Conservation (phyloP, 2,329 filamentous ascomycete genomes). For the Metarhizium rileyi region DNA sequence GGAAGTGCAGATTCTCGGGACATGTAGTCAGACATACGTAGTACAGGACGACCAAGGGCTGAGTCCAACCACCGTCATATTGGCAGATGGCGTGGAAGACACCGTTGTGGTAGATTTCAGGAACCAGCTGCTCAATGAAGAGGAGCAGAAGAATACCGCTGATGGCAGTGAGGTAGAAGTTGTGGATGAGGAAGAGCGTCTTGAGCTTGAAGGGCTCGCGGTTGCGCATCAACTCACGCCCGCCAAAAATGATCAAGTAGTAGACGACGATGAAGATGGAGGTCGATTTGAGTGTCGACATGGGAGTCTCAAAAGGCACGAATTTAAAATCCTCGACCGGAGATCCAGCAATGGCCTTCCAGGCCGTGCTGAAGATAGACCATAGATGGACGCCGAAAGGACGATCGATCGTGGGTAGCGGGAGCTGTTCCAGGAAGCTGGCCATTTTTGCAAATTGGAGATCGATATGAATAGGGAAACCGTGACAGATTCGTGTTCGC, state of each 20-base stretch:
- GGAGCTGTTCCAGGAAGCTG: slow-evolving; percentile 44
- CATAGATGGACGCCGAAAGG: slow-evolving; percentile 88
- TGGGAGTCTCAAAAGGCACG: slow-evolving; percentile 67
- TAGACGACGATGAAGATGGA: slow-evolving; percentile 74
- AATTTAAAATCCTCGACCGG: slow-evolving; percentile 81
- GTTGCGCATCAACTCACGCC: slow-evolving; percentile 84
- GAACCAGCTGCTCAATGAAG: slow-evolving; percentile 84
- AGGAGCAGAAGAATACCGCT: slow-evolving; percentile 71
- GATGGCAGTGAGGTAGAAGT: slow-evolving; percentile 84
- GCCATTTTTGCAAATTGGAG: slow-evolving; percentile 24
- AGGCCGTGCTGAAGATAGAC: slow-evolving; percentile 89
- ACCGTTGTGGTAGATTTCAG: slow-evolving; percentile 69
- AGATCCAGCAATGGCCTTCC: slow-evolving; percentile 67
- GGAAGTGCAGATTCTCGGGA: not conserved
- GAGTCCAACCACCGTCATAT: slow-evolving; percentile 77
- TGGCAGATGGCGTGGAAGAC: slow-evolving; percentile 86
- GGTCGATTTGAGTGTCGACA: slow-evolving; percentile 83
- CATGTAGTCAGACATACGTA: slow-evolving; percentile 55
- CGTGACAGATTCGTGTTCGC: not conserved
- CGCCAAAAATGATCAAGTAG: slow-evolving; percentile 89
- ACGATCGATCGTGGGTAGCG: slow-evolving; percentile 75
- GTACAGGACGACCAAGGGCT: slow-evolving; percentile 87
- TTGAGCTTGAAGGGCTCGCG: slow-evolving; percentile 79
- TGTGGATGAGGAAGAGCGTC: slow-evolving; percentile 88
- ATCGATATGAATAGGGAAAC: slow-evolving; percentile 1